Percentiles rank a stretch among this genome's conserved stretches.
These are phyloP conservation scores for Coriolopsis trogii DNA, from an alignment of 1,284 basidiomycete species.

Conservation along the genomic window DNA sequence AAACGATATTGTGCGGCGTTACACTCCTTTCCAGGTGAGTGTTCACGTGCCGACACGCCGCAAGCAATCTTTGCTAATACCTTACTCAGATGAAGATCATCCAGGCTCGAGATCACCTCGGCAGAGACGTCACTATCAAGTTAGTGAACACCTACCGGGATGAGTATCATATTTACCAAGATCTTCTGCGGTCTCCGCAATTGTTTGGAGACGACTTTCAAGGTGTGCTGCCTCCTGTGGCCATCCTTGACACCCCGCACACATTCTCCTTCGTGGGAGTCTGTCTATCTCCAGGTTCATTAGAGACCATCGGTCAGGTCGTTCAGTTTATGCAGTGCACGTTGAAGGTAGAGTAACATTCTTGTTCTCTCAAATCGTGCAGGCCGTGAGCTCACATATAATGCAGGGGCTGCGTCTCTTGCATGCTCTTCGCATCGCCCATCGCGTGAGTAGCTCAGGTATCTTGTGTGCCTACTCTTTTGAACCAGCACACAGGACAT, in stretches of 20 bases:
- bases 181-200: background rate
- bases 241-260: slow-evolving; percentile 4
- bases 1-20: background rate
- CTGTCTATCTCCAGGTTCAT: background rate
- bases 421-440: background rate
- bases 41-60: background rate
- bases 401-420: background rate
- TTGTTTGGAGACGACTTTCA: background rate
- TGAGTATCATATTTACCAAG: slow-evolving; percentile 2
- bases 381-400: background rate
- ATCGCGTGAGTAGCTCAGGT: background rate
- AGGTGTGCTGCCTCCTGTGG: slow-evolving; percentile 4
- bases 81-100: background rate
- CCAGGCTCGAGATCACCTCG: background rate
- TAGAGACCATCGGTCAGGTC: background rate
- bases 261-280: slow-evolving; percentile 1
- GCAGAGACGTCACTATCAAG: slow-evolving; percentile 3
- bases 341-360: background rate
- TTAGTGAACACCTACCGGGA: background rate
- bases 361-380: background rate
- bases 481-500: background rate
- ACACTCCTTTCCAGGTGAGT: background rate
- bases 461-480: background rate
- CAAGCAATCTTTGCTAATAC: background rate
- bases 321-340: slow-evolving; percentile 7